Conservation (phyloP, 768 basidiomycete genomes). For the Stropharia rugosoannulata region DNA sequence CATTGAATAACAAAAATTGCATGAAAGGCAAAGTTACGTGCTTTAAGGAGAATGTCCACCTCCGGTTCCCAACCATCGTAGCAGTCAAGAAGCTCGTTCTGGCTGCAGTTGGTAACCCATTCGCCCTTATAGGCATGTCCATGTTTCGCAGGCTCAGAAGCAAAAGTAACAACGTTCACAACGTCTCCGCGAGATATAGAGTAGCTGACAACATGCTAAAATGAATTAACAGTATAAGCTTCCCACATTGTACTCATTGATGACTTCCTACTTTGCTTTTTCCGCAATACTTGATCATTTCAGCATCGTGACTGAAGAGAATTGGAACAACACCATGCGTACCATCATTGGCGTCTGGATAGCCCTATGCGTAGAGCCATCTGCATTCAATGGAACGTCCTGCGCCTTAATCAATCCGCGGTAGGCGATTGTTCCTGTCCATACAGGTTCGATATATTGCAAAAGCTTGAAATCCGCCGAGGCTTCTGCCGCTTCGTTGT, state of each 20-base stretch:
- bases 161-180: conserved; percentile 45
- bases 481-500: conserved; percentile 22
- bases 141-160: conserved; percentile 33
- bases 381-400: conserved; percentile 24
- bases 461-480: conserved; percentile 24
- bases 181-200: conserved; percentile 42
- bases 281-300: conserved; percentile 40
- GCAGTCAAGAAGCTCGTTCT: conserved; percentile 31
- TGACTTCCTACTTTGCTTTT: conserved; percentile 36
- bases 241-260: neutral
- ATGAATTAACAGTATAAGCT: neutral
- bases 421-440: conserved; percentile 46
- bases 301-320: conserved; percentile 1
- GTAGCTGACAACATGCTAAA: conserved; percentile 48
- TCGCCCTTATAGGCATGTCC: conserved; percentile 23
- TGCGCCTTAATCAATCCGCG: conserved; percentile 42
- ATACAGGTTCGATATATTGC: conserved; percentile 39
- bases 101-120: conserved; percentile 31
- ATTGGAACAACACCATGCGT: conserved; percentile 8
- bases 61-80: conserved; percentile 34
- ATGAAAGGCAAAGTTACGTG: neutral
- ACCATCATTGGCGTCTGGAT: conserved; percentile 45
- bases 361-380: conserved; percentile 29
- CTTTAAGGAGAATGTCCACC: conserved; percentile 27
- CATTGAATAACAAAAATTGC: neutral